A percentile compares a stretch with the other conserved stretches of the same genome.
Conservation (phyloP, 2,329 filamentous ascomycete genomes). For the Xylariaceae sp. region DNA sequence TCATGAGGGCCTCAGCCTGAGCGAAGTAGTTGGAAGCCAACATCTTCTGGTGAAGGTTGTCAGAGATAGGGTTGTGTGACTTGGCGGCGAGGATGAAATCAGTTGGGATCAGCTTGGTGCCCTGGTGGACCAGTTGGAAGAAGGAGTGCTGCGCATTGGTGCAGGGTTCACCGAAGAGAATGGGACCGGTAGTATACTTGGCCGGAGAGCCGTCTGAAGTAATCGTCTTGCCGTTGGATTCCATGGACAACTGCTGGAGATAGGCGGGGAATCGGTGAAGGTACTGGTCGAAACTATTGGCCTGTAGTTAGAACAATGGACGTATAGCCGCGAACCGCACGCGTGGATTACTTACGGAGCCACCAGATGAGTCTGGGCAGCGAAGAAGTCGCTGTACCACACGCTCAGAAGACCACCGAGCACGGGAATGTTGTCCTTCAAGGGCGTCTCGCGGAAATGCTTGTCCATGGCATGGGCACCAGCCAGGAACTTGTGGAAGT, state of each 20-base stretch:
- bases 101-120: slow-evolving; percentile 96
- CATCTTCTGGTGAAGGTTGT: slow-evolving; percentile 96
- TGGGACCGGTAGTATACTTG: slow-evolving; percentile 95
- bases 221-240: slow-evolving; percentile 98
- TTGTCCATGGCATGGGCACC: slow-evolving; percentile 98
- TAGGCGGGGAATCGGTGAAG: slow-evolving; percentile 98
- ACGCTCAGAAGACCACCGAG: slow-evolving; percentile 91
- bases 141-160: slow-evolving; percentile 99
- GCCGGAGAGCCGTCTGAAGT: slow-evolving; percentile 85
- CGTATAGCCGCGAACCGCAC: too few species aligned
- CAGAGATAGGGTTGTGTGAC: slow-evolving; percentile 92
- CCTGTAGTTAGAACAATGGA: background rate
- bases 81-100: slow-evolving; percentile 97
- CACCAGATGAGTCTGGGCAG: slow-evolving; percentile 94
- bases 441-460: slow-evolving; percentile 88
- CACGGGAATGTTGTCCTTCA: slow-evolving; percentile 92
- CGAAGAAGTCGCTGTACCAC: slow-evolving; percentile 99
- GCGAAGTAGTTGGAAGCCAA: slow-evolving; percentile 89
- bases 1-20: slow-evolving; percentile 86
- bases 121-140: slow-evolving; percentile 99
- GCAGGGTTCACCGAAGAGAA: slow-evolving; percentile 96
- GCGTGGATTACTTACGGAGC: slow-evolving; percentile 66
- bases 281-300: slow-evolving; percentile 87
- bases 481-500: slow-evolving; percentile 93
- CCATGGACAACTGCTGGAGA: slow-evolving; percentile 98